phyloP scores from a whole-genome alignment of 129 eudicot genomes.

The Pseudognaphalium luteoalbum region DNA sequence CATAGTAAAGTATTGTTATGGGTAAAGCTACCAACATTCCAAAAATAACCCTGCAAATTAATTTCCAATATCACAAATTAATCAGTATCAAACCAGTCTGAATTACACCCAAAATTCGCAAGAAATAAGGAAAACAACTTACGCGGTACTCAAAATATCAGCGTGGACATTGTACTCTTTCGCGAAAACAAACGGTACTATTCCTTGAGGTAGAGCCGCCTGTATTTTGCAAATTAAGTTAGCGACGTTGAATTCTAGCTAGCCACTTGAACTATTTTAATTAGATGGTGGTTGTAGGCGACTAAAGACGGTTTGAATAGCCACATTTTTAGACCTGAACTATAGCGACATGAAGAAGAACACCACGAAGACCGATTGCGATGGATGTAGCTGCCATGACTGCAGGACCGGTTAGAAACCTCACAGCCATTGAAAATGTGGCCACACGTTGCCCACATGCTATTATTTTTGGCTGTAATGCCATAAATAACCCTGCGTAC shows the following conservation, averaged over 20 bases:
- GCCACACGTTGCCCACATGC: slow-evolving; percentile 94
- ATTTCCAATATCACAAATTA: not conserved
- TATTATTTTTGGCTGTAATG: slow-evolving; percentile 91
- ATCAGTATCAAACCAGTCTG: not conserved
- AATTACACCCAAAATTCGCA: too few species aligned
- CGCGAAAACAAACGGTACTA: slow-evolving; percentile 94
- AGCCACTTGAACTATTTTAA: not conserved
- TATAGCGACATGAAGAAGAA: slow-evolving; percentile 85
- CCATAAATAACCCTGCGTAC: slow-evolving; percentile 87
- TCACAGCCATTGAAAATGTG: slow-evolving; percentile 92
- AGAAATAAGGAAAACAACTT: slow-evolving; percentile 26
- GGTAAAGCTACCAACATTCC: slow-evolving; percentile 97
- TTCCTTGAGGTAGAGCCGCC: slow-evolving; percentile 99
- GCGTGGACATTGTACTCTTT: slow-evolving; percentile 95
- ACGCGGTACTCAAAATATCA: slow-evolving; percentile 94
- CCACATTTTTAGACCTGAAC: slow-evolving; percentile 65
- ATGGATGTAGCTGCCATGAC: slow-evolving; percentile 97
- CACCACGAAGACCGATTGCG: slow-evolving; percentile 91
- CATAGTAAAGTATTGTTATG: slow-evolving; percentile 84
- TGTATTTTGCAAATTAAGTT: slow-evolving; percentile 17
- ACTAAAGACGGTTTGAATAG: not conserved
- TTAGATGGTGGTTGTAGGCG: too few species aligned
- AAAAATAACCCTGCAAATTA: slow-evolving; percentile 77
- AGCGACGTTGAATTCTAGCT: not conserved
- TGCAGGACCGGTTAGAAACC: slow-evolving; percentile 96